Conservation (phyloP, 1,284 basidiomycete genomes). For the Baeospora myosura region DNA sequence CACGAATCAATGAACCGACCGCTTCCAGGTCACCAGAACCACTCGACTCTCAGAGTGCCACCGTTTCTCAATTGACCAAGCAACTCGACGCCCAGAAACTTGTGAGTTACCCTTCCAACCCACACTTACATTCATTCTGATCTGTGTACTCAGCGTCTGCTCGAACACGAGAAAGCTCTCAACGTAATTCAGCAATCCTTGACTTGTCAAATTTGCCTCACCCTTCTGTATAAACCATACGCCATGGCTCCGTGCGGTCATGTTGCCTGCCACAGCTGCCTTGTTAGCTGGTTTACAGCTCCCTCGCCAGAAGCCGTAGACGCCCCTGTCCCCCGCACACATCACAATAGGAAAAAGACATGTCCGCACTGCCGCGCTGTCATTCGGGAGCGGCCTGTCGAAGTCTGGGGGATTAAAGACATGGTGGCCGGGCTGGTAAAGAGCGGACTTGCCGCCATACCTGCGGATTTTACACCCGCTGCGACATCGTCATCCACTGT, state of each 20-base stretch:
- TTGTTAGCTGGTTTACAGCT: slow-evolving; percentile 67
- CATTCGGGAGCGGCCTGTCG: slow-evolving; percentile 54
- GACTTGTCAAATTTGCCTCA: slow-evolving; percentile 70
- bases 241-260: slow-evolving; percentile 71
- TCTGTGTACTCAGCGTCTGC: slow-evolving; percentile 29
- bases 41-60: neutral
- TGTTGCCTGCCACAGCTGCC: slow-evolving; percentile 60
- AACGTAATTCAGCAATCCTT: slow-evolving; percentile 49
- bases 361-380: slow-evolving; percentile 68
- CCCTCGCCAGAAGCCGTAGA: slow-evolving; percentile 25
- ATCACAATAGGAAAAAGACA: slow-evolving; percentile 44
- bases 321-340: slow-evolving; percentile 6
- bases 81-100: slow-evolving; percentile 8
- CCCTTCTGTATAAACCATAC: slow-evolving; percentile 62
- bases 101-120: slow-evolving; percentile 3
- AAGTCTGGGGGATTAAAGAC: slow-evolving; percentile 66
- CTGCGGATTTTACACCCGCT: slow-evolving; percentile 13
- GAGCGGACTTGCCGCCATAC: slow-evolving; percentile 40
- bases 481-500: slow-evolving; percentile 5
- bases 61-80: slow-evolving; percentile 1
- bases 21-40: no score
- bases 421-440: slow-evolving; percentile 48
- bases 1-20: no score
- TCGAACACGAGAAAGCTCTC: slow-evolving; percentile 43
- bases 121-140: neutral